These are phyloP conservation scores for Carex parvula DNA, from an alignment of 176 grass and related monocot species.

Conservation along the genomic window DNA sequence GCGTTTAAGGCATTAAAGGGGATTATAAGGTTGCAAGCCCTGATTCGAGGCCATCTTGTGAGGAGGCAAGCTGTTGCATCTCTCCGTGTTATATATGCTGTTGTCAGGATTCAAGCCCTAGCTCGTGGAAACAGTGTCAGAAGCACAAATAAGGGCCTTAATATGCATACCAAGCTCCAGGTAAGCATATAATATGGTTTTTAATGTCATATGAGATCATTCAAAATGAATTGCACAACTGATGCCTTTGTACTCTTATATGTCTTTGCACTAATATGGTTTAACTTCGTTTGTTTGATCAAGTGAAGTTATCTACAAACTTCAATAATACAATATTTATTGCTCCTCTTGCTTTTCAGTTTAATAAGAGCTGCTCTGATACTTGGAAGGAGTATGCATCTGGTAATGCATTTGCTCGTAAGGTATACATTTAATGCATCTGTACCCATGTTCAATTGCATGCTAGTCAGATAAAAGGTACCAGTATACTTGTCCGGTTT, in stretches of 20 bases:
- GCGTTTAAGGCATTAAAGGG: constrained; percentile 84
- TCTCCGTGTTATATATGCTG: constrained; percentile 52
- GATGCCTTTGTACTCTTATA: neutral
- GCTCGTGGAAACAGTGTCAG: constrained; percentile 69
- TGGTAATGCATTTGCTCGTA: constrained; percentile 66
- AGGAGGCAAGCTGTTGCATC: constrained; percentile 81
- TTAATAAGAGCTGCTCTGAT: constrained; percentile 26
- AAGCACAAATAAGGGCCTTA: constrained; percentile 24
- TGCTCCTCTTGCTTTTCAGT: constrained; percentile 43
- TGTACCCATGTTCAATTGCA: no score
- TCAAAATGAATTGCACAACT: neutral
- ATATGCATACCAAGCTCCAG: constrained; percentile 29
- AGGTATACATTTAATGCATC: constrained; percentile 41
- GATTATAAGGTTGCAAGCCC: constrained; percentile 88
- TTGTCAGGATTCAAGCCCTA: constrained; percentile 76
- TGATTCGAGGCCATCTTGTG: constrained; percentile 92
- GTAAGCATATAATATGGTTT: constrained; percentile 4
- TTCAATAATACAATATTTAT: neutral
- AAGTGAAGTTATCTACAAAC: neutral
- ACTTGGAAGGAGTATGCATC: constrained; percentile 71
- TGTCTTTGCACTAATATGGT: neutral
- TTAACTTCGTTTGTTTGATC: constrained; percentile 3
- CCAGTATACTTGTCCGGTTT: neutral
- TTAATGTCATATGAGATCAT: neutral
- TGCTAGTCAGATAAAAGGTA: neutral